phyloP scores from a whole-genome alignment of 192 early-diverging fungal genomes.

The Podila clonocystis region DNA sequence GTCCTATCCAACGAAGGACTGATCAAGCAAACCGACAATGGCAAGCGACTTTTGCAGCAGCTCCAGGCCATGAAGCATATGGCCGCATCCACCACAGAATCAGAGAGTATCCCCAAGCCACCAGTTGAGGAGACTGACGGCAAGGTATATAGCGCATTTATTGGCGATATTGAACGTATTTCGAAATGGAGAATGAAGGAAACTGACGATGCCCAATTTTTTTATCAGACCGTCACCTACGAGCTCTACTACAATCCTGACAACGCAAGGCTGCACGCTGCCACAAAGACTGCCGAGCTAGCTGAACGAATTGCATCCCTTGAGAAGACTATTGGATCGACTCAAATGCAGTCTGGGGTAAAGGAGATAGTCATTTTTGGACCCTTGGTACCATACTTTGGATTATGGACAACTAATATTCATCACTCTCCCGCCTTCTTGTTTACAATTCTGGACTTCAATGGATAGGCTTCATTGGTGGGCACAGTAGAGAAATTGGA shows the following conservation, averaged over 20 bases:
- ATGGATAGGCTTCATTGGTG: slow-evolving; percentile 55
- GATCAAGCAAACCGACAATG: slow-evolving; percentile 59
- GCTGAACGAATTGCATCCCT: slow-evolving; percentile 74
- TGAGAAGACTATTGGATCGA: slow-evolving; percentile 75
- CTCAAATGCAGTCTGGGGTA: slow-evolving; percentile 63
- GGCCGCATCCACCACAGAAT: slow-evolving; percentile 5
- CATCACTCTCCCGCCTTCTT: slow-evolving; percentile 8
- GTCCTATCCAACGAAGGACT: slow-evolving; percentile 46
- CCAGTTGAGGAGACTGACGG: slow-evolving; percentile 12
- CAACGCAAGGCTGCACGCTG: slow-evolving; percentile 60
- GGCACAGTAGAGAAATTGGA: slow-evolving; percentile 73
- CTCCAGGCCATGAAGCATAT: slow-evolving; percentile 61
- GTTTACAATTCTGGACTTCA: slow-evolving; percentile 7
- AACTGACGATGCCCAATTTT: too few species aligned
- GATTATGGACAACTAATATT: too few species aligned
- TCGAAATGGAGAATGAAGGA: too few species aligned
- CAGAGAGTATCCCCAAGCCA: slow-evolving; percentile 8
- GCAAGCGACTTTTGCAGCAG: slow-evolving; percentile 62
- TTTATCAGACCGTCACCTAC: slow-evolving; percentile 67
- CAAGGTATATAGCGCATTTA: slow-evolving; percentile 16
- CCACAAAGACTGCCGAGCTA: slow-evolving; percentile 67
- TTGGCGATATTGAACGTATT: too few species aligned
- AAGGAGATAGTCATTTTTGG: background rate
- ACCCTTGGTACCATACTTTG: background rate
- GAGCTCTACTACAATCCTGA: slow-evolving; percentile 79